Evolutionary conservation across 2,329 filamentous ascomycete species (phyloP), one percentile per base, ranked within the genome.

Genomic region (Diaporthe velutina): DNA sequence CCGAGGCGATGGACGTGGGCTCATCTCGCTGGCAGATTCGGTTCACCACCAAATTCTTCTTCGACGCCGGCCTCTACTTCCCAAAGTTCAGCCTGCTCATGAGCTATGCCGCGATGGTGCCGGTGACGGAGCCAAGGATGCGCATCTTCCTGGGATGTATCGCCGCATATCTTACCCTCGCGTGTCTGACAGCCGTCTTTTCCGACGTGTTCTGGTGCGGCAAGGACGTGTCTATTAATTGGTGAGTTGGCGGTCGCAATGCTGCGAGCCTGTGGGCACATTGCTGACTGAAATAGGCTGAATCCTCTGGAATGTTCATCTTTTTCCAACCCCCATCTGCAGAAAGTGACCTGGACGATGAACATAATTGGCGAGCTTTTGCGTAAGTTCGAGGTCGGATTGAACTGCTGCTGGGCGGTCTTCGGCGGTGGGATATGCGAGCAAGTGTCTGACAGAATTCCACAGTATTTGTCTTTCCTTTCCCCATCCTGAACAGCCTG

Each of bases 11-110:
- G 22, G 17, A 15, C 17, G 35, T 13, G 38, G 42, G 4, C 61
- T 67, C 10, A 67, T 30, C 35, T 1, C 13, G 19, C 22, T 38
- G 61, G 42, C 50, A 76, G 75, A 52, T 76, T 17, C 73, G 73
- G 9, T 76, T 76, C 50, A 35, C 75, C 7, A 74, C 61, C 35
- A 76, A 76, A 28, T 76, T 70, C 55, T 58, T 73, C 45, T 76
- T 75, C 55, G 73, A 76, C 15, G 68, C 73, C 5, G 75, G 75
- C 28, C 73, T 76, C n/a, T 76, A 76, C 57, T 68, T 76, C n/a
- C 75, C 75, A 3, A 76, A 76, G 42, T 64, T 76, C 22, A 73
- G 70, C 55, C 71, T 76, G 48, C 42, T 75, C 28, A 42, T 71
- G 38, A 73, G 68, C 30, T 76, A 75, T 52, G n/a, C 68, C 17